These are phyloP conservation scores for Candolleomyces aberdarensis DNA, from an alignment of 768 basidiomycete species.

Conservation along the genomic window DNA sequence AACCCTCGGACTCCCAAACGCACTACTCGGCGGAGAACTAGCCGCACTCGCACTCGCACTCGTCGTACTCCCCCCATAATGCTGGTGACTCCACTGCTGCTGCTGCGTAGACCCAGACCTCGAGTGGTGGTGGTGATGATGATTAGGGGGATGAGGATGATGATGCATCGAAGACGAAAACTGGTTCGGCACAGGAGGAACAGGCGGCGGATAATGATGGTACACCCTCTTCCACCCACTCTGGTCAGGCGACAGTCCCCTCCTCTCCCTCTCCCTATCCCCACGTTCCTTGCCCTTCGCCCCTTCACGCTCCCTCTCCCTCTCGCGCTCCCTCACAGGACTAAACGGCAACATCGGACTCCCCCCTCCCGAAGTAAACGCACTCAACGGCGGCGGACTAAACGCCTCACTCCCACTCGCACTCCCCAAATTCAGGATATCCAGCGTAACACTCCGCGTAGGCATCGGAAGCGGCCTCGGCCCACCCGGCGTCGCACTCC, in stretches of 20 bases:
- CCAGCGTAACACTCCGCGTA: neutral
- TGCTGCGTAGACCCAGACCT: neutral
- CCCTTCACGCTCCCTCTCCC: neutral
- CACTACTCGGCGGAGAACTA: neutral
- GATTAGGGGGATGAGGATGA: too few relatives aligned
- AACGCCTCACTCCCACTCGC: neutral
- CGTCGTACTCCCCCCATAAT: neutral
- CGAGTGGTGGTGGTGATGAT: neutral
- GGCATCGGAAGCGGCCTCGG: neutral
- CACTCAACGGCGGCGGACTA: too few relatives aligned
- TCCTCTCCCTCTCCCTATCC: neutral
- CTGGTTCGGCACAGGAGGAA: neutral
- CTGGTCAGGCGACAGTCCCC: neutral
- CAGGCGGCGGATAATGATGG: neutral
- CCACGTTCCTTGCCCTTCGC: neutral
- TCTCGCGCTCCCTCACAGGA: neutral
- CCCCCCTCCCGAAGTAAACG: neutral
- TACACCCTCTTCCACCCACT: neutral
- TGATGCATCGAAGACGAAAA: too few relatives aligned
- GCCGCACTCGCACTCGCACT: neutral
- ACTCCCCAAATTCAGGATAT: neutral
- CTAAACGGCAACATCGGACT: slow-evolving; percentile 1
- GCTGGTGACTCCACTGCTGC: neutral
- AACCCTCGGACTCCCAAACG: neutral
- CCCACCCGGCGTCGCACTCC: neutral